Base-by-base conservation (phyloP, 345 rosid species). In the Carallia pectinifolia region DNA sequence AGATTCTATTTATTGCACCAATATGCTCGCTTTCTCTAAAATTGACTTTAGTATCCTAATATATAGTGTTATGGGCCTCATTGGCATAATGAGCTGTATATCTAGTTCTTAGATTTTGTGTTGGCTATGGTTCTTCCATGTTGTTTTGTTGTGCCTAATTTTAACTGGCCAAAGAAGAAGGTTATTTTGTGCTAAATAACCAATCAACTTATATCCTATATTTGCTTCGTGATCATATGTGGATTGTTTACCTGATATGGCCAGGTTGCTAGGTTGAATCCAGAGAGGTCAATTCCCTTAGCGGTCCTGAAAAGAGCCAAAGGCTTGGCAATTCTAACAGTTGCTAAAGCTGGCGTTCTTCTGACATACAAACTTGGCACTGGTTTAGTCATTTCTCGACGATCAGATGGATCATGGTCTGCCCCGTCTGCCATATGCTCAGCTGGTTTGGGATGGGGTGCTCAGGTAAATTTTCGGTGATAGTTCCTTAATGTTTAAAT, bases 401-500 rank as follows among this genome's bases (percentile, higher is more conserved):
- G 88, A 69, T 74, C 87, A 50, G 96, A 92, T 72, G 97, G 99
- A 67, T 86, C 98, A 63, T 95, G 99, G 99, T 95, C 97, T 73
- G 98, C 99, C 65, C 99, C 99, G 58, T 92, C 98, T 44, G 97
- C 98, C 6, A 78, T 92, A 72, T 67, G 82, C 19, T 95, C 96
- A 4, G 84, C 67, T 66, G 99, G 99, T 67, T 73, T 95, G 64
- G 98, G 98, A 65, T 95, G 99, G 99, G 99, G 99, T 76, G 97
- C 99, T 73, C 99, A 92, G 97, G 99, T 92, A 74, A 77, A 53
- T 54, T 72, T 66, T 53, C 62, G 34, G 17, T 44, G 50, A 44
- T 30, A 52, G 47, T 61, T 54, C 18, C 0, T 10, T 27, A 63
- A 58, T 31, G 48, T 39, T 59, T 68, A 59, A 31, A 27, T 58